A percentile compares a stretch with the other conserved stretches of the same genome.
Evolutionary conservation across 768 basidiomycete genomes (phyloP).

Genomic region (Collybia mongolica): DNA sequence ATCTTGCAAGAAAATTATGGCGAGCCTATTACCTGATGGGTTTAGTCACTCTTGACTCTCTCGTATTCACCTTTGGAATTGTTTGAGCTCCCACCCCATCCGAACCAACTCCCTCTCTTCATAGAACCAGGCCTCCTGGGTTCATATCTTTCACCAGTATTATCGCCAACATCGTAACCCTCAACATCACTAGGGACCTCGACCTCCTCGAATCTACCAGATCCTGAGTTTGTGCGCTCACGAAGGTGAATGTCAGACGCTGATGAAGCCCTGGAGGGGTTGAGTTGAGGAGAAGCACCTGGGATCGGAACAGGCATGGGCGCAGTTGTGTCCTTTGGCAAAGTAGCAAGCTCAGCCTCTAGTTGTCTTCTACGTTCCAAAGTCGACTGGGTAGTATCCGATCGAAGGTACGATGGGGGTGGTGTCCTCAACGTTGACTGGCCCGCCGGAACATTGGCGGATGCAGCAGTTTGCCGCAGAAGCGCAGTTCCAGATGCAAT

Average conservation of each 20-base stretch:
- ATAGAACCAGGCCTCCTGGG: slow-evolving; percentile 18
- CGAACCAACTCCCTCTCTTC: slow-evolving; percentile 50
- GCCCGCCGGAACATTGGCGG: slow-evolving; percentile 25
- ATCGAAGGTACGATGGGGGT: slow-evolving; percentile 21
- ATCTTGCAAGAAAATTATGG: too few relatives aligned
- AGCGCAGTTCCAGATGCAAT: slow-evolving; percentile 67
- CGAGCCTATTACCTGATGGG: too few relatives aligned
- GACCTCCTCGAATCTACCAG: slow-evolving; percentile 63
- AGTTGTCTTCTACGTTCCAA: slow-evolving; percentile 49
- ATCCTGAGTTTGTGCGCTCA: slow-evolving; percentile 38
- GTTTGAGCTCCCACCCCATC: slow-evolving; percentile 37
- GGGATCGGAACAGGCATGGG: slow-evolving; percentile 29
- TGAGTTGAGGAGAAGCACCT: slow-evolving; percentile 27
- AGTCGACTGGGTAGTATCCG: slow-evolving; percentile 27
- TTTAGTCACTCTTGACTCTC: slow-evolving; percentile 49
- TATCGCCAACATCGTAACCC: slow-evolving; percentile 49
- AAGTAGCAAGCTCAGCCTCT: slow-evolving; percentile 59
- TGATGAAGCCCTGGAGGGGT: slow-evolving; percentile 37
- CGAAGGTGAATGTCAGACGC: slow-evolving; percentile 37
- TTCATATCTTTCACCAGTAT: slow-evolving; percentile 9
- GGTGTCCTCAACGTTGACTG: slow-evolving; percentile 21
- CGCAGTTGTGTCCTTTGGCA: slow-evolving; percentile 22
- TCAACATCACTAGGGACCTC: slow-evolving; percentile 73
- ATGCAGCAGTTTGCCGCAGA: slow-evolving; percentile 49
- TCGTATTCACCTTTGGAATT: slow-evolving; percentile 40